Conservation (phyloP, 169 alveolate genomes). For the Theileria annulata region DNA sequence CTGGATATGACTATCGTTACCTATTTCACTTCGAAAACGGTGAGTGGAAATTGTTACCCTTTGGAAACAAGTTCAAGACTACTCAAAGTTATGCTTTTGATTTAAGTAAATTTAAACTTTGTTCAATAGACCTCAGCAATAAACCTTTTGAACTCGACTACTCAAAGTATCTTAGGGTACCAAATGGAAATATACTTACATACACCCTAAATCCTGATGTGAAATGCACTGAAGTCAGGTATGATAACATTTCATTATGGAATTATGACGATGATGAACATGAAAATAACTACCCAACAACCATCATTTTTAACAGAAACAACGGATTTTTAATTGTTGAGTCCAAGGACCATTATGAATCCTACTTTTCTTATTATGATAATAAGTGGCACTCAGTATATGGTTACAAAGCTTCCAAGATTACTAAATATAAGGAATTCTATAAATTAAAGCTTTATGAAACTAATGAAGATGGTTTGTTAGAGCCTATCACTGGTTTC, state of each 20-base stretch:
- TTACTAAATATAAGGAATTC: background rate
- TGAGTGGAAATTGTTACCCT: background rate
- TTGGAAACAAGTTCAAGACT: background rate
- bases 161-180: background rate
- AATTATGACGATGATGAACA: background rate
- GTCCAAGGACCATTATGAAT: background rate
- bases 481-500: background rate
- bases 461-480: background rate
- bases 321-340: background rate
- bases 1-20: background rate
- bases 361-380: background rate
- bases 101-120: background rate
- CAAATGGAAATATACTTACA: background rate
- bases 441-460: background rate
- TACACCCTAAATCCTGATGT: background rate
- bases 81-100: background rate
- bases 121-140: background rate
- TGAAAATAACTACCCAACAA: background rate
- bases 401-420: background rate
- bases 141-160: background rate
- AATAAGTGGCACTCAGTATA: background rate
- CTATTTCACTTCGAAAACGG: background rate
- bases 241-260: background rate
- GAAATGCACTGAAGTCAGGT: background rate
- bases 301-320: background rate